Base-by-base conservation (phyloP, 495 filamentous ascomycete genomes). In the Penicillium flavigenum region DNA sequence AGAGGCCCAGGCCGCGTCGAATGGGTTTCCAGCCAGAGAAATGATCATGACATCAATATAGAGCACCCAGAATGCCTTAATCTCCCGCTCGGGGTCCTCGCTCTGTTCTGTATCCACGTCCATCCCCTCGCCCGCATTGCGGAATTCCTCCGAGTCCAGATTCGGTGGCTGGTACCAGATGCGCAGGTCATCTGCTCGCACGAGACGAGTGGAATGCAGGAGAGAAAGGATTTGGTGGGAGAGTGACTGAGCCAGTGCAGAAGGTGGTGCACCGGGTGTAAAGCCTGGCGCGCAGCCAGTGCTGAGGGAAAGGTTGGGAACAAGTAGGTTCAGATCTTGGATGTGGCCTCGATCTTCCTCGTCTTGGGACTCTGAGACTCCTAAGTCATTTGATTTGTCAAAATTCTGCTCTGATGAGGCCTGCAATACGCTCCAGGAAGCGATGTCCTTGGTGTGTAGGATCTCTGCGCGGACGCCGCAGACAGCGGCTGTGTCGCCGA, bases 21-120 rank as follows among this genome's bases (percentile, higher is more conserved):
- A 91, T 14, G 90, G 82, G 65, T 92, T 95, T 0, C 93, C 93
- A 50, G 95, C 92, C 14, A 96, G 82, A 0, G 90, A 93, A 52
- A 97, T 86, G 68, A 95, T 90, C 66, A 96, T 81, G 24, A 96
- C 72, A 71, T 96, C 91, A 58, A 98, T 91, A 64, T 96, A 96
- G 3, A 98, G 84, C 10, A 87, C 85, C 93, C 93, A 98, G 68
- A 91, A 98, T 5, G 86, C 92, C 69, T 90, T 91, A 32, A 91
- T 75, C 63, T 88, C 81, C 26, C 65, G 71, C 39, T 63, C 54
- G 9, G 44, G 49, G 22, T 26, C 45, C 16, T 22, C 50, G 27
- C 60, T 54, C 68, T 58, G 42, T 14, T 62, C 55, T 8, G 42
- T 66, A 51, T 73, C 77, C 58, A 76, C 71, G 5, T 81, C 79